Evolutionary conservation across 176 grass and related monocot species (phyloP), one percentile per base, ranked within the genome.

Genomic region (Oryza officinalis): DNA sequence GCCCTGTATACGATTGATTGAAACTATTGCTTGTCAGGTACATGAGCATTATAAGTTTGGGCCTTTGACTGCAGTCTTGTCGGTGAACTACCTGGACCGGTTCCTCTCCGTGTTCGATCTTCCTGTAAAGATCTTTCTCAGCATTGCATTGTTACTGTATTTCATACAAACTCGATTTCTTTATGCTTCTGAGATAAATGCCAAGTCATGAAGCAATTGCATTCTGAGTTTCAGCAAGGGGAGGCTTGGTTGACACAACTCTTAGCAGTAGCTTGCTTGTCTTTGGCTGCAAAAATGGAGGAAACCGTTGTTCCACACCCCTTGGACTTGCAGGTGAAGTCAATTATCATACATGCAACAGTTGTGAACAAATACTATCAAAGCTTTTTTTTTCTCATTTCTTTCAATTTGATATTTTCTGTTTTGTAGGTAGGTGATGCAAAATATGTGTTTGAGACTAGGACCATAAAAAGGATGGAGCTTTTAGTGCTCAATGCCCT

Each of bases 41-140:
- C 82, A 83, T 81, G 89, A 84, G 7, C 91, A 92, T 87, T 95
- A 85, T 87, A 92, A 67, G 88, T 98, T 98, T 84, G 89, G 87
- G 61, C 91, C 91, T 69, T 83, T 93, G 80, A 98, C 91, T 88
- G 86, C 89, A 74, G 87, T 90, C 86, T 77, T 98, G 52, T 89
- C 91, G 88, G 93, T 94, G 28, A 98, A 98, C 87, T 98, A 98
- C 89, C 86, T 98, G 46, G 93, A 98, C 78, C 78, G 96, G 76
- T 98, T 98, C 85, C 83, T 95, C 83, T 98, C 93, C 35, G 84
- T 72, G 26, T 90, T 94, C 75, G 83, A 93, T 25, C 47, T 98
- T 82, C 93, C 96, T 90, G 93, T 98, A 95, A 98, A 8, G 20
- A 60, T 10, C 20, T 60, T 60, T 60, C 54, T 10, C 54, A 1